Conservation (phyloP, 2,329 filamentous ascomycete species). For the Emergomyces africanus region DNA sequence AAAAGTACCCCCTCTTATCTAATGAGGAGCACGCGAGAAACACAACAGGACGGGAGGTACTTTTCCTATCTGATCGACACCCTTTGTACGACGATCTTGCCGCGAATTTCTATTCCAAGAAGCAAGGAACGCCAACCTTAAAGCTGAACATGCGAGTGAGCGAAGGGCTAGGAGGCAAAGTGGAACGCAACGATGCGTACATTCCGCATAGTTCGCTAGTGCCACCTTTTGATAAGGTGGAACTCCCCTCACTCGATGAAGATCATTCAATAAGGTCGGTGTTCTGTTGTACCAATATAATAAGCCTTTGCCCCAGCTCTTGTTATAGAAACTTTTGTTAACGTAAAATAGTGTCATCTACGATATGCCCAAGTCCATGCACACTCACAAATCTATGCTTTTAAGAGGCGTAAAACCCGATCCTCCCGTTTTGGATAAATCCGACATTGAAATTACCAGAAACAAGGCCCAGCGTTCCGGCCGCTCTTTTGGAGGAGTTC, state of each 20-base stretch:
- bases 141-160: conserved; percentile 63
- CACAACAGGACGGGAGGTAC: conserved; percentile 61
- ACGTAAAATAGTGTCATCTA: conserved; percentile 58
- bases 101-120: conserved; percentile 83
- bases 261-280: conserved; percentile 74
- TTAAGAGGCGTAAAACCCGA: conserved; percentile 69
- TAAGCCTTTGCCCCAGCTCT: neutral
- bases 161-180: conserved; percentile 64
- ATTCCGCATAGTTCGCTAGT: conserved; percentile 70
- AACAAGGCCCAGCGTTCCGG: conserved; percentile 52
- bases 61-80: conserved; percentile 75
- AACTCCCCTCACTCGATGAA: conserved; percentile 66
- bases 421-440: conserved; percentile 56
- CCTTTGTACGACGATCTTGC: conserved; percentile 77
- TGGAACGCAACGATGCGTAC: conserved; percentile 72
- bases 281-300: neutral
- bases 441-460: conserved; percentile 62
- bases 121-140: conserved; percentile 53
- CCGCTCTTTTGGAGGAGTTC: conserved; percentile 58
- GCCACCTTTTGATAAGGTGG: conserved; percentile 60
- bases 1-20: conserved; percentile 67
- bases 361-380: conserved; percentile 58
- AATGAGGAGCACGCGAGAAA: conserved; percentile 70
- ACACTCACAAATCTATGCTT: conserved; percentile 87
- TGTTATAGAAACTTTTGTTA: conserved; percentile 11